Evolutionary conservation across 2,329 filamentous ascomycete species (phyloP).

Genomic region (Clonostachys solani): DNA sequence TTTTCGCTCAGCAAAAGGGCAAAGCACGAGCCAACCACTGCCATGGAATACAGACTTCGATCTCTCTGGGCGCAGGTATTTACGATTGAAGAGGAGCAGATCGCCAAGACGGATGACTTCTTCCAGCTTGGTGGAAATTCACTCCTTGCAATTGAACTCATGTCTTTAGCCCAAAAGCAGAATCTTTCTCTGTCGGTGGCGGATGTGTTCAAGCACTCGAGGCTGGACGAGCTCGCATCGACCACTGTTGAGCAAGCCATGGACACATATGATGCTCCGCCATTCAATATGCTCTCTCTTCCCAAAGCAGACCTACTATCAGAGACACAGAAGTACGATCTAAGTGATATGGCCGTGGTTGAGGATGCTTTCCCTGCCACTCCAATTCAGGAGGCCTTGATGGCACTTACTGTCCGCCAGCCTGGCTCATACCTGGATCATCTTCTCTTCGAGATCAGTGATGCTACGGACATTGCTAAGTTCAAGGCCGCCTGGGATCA

Average conservation of each 20-base stretch:
- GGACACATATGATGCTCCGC: too few species aligned
- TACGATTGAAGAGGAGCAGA: background rate
- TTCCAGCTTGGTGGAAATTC: constrained; percentile 44
- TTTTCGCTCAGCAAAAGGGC: background rate
- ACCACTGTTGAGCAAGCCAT: too few species aligned
- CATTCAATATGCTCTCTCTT: too few species aligned
- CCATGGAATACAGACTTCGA: constrained; percentile 5
- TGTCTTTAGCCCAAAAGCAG: constrained; percentile 32
- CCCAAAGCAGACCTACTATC: too few species aligned
- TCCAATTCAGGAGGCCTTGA: constrained; percentile 8
- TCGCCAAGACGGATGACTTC: constrained; percentile 34
- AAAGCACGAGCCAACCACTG: background rate
- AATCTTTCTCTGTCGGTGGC: constrained; percentile 36
- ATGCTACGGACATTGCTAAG: constrained; percentile 4
- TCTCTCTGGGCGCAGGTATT: constrained; percentile 3
- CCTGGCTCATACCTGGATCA: constrained; percentile 5
- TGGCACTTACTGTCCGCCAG: constrained; percentile 6
- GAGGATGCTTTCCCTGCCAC: constrained; percentile 11
- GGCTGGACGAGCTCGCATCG: too few species aligned
- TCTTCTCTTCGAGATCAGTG: background rate
- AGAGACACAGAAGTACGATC: background rate
- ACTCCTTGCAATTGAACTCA: constrained; percentile 39
- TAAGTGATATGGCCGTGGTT: constrained; percentile 1
- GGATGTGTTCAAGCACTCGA: constrained; percentile 36
- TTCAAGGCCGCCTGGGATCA: constrained; percentile 11